Base-by-base conservation (phyloP, 2,329 filamentous ascomycete genomes). In the Orbilia blumenaviensis region DNA sequence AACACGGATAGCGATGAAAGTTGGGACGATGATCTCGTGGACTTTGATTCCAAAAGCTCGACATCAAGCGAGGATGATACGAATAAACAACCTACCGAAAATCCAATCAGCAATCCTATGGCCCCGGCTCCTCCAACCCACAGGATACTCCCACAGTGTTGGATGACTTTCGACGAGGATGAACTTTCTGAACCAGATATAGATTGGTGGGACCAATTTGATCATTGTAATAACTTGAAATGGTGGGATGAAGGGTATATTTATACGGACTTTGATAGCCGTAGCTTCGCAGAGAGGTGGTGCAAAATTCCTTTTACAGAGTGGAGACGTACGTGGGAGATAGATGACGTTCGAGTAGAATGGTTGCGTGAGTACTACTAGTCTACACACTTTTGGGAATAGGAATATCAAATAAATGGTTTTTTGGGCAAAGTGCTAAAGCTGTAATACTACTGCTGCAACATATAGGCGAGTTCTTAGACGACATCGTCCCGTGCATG, bases 311-410 rank as follows among this genome's bases (percentile, higher is more conserved):
- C 1, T 7, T 5, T 1, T 2, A 9, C 10, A 2, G 18, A 18
- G 34, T n/a, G 0, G 21, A 10, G 46, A 4, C 14, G 21, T 8
- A 42, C 36, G 4, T 69, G 66, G 66, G 32, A 69, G 9, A 1
- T 69, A n/a, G 56, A 69, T 3, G 54, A 69, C 54, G 32, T 69
- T 6, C 8, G 21, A 8, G 1, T 21, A n/a, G 23, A 18, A 3
- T 69, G 66, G 66, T 41, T 62, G 12, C 4, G 56, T 69, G 23
- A 54, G 42, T 50, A 61, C 10, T 38, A 14, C n/a, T 27, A 25
- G 3, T 9, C 16, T n/a, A 5, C 36, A 41, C 32, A 34, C 1
- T 34, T 34, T 34, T 34, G 32, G 32, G 32, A 50, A 2, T 10
- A 50, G 12, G 6, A 25, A 23, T 50, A 23, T 50, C 18, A 6